phyloP scores from a whole-genome alignment of 2,329 filamentous ascomycete genomes.

The Diaporthe destruens region DNA sequence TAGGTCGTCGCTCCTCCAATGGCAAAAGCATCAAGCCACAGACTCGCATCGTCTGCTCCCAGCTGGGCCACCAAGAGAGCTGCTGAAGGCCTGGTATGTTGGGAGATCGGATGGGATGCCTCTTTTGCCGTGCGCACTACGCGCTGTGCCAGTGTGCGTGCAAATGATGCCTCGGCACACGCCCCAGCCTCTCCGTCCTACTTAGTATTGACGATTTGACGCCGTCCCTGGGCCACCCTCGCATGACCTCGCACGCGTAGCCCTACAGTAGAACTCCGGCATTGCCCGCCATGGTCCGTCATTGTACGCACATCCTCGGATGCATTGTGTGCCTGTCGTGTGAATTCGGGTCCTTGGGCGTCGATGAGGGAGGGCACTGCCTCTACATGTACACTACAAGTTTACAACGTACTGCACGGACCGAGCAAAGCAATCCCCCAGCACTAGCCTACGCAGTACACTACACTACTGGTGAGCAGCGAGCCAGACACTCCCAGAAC shows the following conservation, averaged over 20 bases:
- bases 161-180: background rate
- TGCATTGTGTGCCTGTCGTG: background rate
- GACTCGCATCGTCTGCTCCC: background rate
- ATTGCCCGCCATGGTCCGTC: slow-evolving; percentile 24
- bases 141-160: too few relatives aligned
- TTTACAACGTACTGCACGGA: slow-evolving; percentile 3
- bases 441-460: too few relatives aligned
- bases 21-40: background rate
- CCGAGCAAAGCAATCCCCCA: background rate
- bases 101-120: background rate
- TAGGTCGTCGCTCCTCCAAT: slow-evolving; percentile 14
- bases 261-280: slow-evolving; percentile 11
- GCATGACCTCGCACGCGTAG: background rate
- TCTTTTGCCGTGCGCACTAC: background rate
- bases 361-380: too few relatives aligned
- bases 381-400: too few relatives aligned
- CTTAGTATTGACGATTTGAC: too few relatives aligned
- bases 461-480: background rate
- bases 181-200: background rate
- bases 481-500: slow-evolving; percentile 19
- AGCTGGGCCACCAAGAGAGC: background rate
- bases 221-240: background rate
- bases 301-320: slow-evolving; percentile 13
- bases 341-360: background rate
- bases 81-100: background rate